Percentiles rank a stretch among this genome's conserved stretches.
phyloP scores from a whole-genome alignment of 352 stramenopile genomes.

The Phytophthora rubi region DNA sequence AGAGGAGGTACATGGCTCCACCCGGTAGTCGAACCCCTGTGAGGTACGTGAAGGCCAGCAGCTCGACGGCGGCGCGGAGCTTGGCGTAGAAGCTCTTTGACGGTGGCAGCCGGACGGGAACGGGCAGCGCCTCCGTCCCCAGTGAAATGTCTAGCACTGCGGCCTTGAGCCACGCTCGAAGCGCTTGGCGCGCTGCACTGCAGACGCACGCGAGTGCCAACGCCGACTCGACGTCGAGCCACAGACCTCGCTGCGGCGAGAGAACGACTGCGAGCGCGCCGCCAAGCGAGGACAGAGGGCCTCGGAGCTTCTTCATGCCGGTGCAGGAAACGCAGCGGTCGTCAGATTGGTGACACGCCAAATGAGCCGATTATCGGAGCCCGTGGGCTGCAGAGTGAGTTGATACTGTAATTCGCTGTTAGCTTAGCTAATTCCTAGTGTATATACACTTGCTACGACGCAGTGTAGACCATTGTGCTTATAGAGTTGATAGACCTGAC shows the following conservation, averaged over 20 bases:
- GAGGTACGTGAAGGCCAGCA: conserved; percentile 44
- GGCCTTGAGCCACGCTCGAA: conserved; percentile 17
- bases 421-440: conserved; percentile 13
- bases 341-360: conserved; percentile 2
- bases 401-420: background rate
- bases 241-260: conserved; percentile 6
- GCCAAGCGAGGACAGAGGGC: conserved; percentile 8
- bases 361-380: conserved; percentile 4
- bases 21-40: conserved; percentile 37
- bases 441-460: conserved; percentile 14
- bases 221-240: conserved; percentile 15
- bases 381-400: background rate
- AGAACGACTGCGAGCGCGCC: conserved; percentile 24
- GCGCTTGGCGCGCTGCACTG: background rate
- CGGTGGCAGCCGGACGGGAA: conserved; percentile 20
- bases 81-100: background rate
- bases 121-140: conserved; percentile 21
- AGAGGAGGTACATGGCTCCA: conserved; percentile 16
- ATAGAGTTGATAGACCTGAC: conserved; percentile 15
- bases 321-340: background rate
- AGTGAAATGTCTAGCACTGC: conserved; percentile 24
- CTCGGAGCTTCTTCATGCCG: conserved; percentile 33
- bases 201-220: conserved; percentile 22
- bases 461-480: conserved; percentile 14
- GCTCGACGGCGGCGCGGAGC: conserved; percentile 7